Percentiles rank a stretch among this genome's conserved stretches.
These are phyloP conservation scores for Pseudoperonospora humuli DNA, from an alignment of 352 stramenopile species.

Conservation along the genomic window DNA sequence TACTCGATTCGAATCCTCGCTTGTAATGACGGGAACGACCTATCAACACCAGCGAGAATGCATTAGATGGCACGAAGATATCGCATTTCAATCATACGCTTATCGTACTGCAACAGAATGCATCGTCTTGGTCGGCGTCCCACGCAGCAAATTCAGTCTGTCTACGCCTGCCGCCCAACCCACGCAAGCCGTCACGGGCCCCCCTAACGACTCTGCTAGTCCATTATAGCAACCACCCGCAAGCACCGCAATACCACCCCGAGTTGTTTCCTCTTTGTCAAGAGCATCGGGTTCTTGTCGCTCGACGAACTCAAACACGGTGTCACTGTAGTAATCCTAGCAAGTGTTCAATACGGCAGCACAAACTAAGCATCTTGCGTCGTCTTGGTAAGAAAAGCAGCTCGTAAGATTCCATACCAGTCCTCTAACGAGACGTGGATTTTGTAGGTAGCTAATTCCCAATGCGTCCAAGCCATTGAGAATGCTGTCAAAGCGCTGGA, in stretches of 20 bases:
- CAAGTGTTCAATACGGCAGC: slow-evolving; percentile 1
- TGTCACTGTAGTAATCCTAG: slow-evolving; percentile 88
- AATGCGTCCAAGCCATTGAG: slow-evolving; percentile 52
- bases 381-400: background rate
- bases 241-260: slow-evolving; percentile 65
- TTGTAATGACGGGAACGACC: slow-evolving; percentile 58
- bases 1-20: slow-evolving; percentile 34
- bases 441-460: slow-evolving; percentile 51
- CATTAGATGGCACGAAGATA: slow-evolving; percentile 1
- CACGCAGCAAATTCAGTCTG: slow-evolving; percentile 54
- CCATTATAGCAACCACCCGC: slow-evolving; percentile 82
- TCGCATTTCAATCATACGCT: background rate
- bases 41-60: slow-evolving; percentile 14
- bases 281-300: slow-evolving; percentile 4
- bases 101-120: slow-evolving; percentile 47
- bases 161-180: slow-evolving; percentile 84
- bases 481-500: slow-evolving; percentile 63
- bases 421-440: slow-evolving; percentile 69
- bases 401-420: slow-evolving; percentile 32
- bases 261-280: slow-evolving; percentile 9
- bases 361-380: background rate
- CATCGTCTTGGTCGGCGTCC: slow-evolving; percentile 11
- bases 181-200: slow-evolving; percentile 52
- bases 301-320: slow-evolving; percentile 86
- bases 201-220: slow-evolving; percentile 58